These are phyloP conservation scores for Penicillium sp. DNA, from an alignment of 2,329 filamentous ascomycete genomes.

Conservation along the genomic window DNA sequence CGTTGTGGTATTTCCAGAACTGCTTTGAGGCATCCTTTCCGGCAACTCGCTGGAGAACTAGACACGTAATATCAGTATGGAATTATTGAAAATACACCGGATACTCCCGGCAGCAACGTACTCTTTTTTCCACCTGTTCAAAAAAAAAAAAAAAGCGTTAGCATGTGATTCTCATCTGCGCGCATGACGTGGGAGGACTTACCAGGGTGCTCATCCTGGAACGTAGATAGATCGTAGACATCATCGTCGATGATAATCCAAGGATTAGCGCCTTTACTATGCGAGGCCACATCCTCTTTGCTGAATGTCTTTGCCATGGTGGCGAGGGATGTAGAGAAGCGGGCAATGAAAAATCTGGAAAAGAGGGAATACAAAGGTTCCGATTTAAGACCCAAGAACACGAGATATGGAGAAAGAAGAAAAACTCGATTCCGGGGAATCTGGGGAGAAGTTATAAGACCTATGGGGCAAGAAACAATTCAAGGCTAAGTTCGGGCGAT, in stretches of 20 bases:
- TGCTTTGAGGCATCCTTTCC: slow-evolving; percentile 68
- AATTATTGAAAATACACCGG: background rate
- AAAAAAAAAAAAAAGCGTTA: background rate
- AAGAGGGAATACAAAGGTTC: slow-evolving; percentile 2
- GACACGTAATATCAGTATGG: slow-evolving; percentile 20
- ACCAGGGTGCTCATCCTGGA: slow-evolving; percentile 76
- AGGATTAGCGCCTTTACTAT: slow-evolving; percentile 82
- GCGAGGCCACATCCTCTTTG: slow-evolving; percentile 79
- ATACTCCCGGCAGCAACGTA: slow-evolving; percentile 37
- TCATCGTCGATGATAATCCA: slow-evolving; percentile 93
- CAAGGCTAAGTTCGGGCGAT: slow-evolving; percentile 3
- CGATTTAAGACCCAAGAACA: slow-evolving; percentile 5
- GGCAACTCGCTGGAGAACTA: slow-evolving; percentile 63
- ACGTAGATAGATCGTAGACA: slow-evolving; percentile 91
- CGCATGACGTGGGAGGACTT: slow-evolving; percentile 15
- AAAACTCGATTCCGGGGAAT: slow-evolving; percentile 22
- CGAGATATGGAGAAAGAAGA: slow-evolving; percentile 12
- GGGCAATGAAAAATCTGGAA: background rate
- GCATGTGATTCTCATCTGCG: background rate
- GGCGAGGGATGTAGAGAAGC: background rate
- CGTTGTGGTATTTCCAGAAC: slow-evolving; percentile 66
- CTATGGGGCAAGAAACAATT: slow-evolving; percentile 11
- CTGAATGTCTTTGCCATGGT: slow-evolving; percentile 87
- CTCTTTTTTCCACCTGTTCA: slow-evolving; percentile 67
- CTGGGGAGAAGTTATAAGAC: slow-evolving; percentile 24